These are phyloP conservation scores for Mallotus repandus DNA, from an alignment of 441 rosid genomes.

Conservation along the genomic window DNA sequence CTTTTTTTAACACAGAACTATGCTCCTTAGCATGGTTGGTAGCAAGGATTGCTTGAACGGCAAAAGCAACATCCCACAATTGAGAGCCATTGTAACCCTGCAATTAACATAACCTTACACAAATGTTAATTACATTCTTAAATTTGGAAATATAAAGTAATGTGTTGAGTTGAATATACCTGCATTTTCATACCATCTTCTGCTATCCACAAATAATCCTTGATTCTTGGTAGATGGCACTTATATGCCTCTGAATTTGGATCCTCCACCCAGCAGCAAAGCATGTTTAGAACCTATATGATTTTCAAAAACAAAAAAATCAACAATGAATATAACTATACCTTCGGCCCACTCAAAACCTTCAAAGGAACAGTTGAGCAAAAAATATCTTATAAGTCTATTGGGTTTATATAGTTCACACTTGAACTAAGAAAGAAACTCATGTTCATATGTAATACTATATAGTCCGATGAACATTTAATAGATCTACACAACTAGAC, in stretches of 20 bases:
- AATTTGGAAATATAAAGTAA: too few species aligned
- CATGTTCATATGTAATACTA: too few species aligned
- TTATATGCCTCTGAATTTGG: constrained; percentile 64
- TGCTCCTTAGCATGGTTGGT: constrained; percentile 44
- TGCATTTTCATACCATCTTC: constrained; percentile 96
- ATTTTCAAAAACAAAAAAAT: too few species aligned
- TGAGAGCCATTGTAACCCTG: constrained; percentile 77
- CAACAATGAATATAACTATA: too few species aligned
- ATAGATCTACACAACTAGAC: too few species aligned
- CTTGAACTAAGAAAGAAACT: too few species aligned
- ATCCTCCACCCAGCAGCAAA: constrained; percentile 74
- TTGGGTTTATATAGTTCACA: too few species aligned
- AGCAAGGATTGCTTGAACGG: constrained; percentile 59
- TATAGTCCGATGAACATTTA: too few species aligned
- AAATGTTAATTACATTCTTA: too few species aligned
- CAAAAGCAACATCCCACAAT: constrained; percentile 60
- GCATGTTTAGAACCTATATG: constrained; percentile 65
- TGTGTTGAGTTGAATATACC: constrained; percentile 26
- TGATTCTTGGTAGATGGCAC: constrained; percentile 53
- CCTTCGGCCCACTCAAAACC: too few species aligned
- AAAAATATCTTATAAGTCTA: too few species aligned
- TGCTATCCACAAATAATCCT: constrained; percentile 75
- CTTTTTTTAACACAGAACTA: constrained; percentile 47
- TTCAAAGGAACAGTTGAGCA: too few species aligned
- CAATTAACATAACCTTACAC: background rate